Evolutionary conservation across 106 monocot species (phyloP), one percentile per base, ranked within the genome.

Genomic region (Acorus gramineus): DNA sequence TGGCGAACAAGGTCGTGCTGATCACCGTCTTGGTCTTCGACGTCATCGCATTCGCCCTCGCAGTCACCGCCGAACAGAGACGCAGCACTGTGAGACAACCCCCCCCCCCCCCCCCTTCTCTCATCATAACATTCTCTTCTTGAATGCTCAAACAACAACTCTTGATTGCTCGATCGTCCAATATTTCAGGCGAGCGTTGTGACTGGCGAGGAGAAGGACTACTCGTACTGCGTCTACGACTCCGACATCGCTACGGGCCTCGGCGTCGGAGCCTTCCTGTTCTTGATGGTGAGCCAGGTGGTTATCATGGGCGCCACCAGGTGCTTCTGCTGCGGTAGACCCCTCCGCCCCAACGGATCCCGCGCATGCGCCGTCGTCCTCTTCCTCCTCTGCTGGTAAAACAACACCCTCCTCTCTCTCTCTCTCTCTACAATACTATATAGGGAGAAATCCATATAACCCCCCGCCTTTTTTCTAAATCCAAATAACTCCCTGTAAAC

Each of bases 201-300:
- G 55, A 6, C 9, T 10, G 55, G 11, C 55, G 4, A 55, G 5
- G 55, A 55, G 55, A 10, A 55, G 55, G 13, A 55, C 8, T 55
- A 55, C 55, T 11, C 4, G 4, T 55, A 55, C 55, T 55, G 55
- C 55, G 55, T 55, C 10, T 55, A 55, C 11, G 55, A 55, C 9
- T 72, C 81, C 6, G 81, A 81, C 61, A 55, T 68, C 7, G 67
- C 81, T 2, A 81, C 81, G 2, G 76, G 55, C 1, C 13, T 11
- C 55, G 55, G 55, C 55, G 55, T 55, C 55, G 55, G 55, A 4
- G 55, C 55, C 11, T 10, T 55, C 8, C 8, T 55, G 4, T 13
- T 55, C 8, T 13, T 55, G 55, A 10, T 55, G 10, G 55, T 13
- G 10, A 55, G 55, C 55, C 55, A 55, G 55, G 11, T 11, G 11